Conservation (phyloP, 2,329 filamentous ascomycete species). For the Ascochyta pisi region DNA sequence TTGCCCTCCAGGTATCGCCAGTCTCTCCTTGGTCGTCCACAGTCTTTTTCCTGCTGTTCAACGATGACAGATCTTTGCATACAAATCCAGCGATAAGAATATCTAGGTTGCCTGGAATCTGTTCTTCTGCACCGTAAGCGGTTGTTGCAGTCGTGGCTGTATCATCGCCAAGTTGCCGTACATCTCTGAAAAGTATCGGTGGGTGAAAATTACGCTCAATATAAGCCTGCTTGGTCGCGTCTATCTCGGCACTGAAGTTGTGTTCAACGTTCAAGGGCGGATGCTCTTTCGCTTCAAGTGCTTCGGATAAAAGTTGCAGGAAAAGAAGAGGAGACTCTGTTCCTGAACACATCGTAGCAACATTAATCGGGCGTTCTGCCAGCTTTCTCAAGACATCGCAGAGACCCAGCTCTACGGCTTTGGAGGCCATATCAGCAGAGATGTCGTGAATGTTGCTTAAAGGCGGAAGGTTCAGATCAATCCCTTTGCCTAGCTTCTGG, state of each 20-base stretch:
- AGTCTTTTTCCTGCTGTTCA: constrained; percentile 66
- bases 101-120: constrained; percentile 66
- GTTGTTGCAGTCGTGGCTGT: constrained; percentile 64
- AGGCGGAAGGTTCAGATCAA: constrained; percentile 53
- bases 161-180: constrained; percentile 53
- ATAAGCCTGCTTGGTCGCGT: constrained; percentile 55
- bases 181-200: constrained; percentile 53
- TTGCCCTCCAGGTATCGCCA: constrained; percentile 67
- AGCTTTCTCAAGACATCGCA: constrained; percentile 46
- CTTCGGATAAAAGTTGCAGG: constrained; percentile 60
- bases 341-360: constrained; percentile 80
- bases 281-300: constrained; percentile 23
- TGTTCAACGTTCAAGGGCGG: constrained; percentile 43
- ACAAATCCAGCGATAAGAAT: constrained; percentile 75
- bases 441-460: constrained; percentile 57
- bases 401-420: constrained; percentile 45
- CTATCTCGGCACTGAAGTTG: constrained; percentile 56
- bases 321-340: constrained; percentile 77
- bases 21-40: constrained; percentile 68
- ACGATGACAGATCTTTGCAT: constrained; percentile 74
- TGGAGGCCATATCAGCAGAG: constrained; percentile 57
- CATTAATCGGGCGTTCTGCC: constrained; percentile 52
- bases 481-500: constrained; percentile 21
- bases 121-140: constrained; percentile 66
- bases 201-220: constrained; percentile 57